Base-by-base conservation (phyloP, 108 stramenopile species). In the Cyclotella cryptica region DNA sequence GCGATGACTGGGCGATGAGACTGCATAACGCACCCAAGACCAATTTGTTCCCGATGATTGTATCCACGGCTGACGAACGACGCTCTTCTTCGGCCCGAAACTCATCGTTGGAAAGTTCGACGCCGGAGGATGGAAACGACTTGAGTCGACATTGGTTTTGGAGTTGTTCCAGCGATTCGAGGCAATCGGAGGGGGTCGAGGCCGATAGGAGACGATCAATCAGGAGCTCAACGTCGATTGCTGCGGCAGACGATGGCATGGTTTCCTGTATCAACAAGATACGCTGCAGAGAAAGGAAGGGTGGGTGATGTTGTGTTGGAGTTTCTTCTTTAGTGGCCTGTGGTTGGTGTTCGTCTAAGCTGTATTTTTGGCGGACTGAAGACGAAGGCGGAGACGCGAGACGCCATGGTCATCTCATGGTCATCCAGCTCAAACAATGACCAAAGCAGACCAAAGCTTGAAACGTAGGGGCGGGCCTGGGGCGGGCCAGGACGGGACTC, bases 181-280 rank as follows among this genome's bases (percentile, higher is more conserved):
- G 49, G 21, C 88, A 89, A 65, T 93, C 92, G 27, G 78, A 70
- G 9, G 84, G 83, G 26, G 84, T 88, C 18, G 84, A 86, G 19
- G 90, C 90, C 45, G 90, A 90, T 12, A 90, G 77, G 81, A 93
- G 87, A 10, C 92, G 92, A 74, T 93, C 92, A 6, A 82, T 53
- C 13, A 82, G 75, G 0, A 82, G 71, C 64, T 82, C 81, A 9
- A 82, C 62, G 65, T 76, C 68, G 27, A 64, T 43, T 54, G 49
- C 51, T 68, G 79, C 8, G 4, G 35, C 2, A 35, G 35, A 35
- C 35, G 35, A 5, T 35, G 35, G 35, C 35, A 35, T 35, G 35
- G 35, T 35, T 35, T 35, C 35, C 35, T 35, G 35, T 6, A 5
- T 35, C 35, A 35, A 35, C 4, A 35, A 2, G 35, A 35, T 35